phyloP scores from a whole-genome alignment of 1,139 yeast genomes.

The Candida neerlandica region DNA sequence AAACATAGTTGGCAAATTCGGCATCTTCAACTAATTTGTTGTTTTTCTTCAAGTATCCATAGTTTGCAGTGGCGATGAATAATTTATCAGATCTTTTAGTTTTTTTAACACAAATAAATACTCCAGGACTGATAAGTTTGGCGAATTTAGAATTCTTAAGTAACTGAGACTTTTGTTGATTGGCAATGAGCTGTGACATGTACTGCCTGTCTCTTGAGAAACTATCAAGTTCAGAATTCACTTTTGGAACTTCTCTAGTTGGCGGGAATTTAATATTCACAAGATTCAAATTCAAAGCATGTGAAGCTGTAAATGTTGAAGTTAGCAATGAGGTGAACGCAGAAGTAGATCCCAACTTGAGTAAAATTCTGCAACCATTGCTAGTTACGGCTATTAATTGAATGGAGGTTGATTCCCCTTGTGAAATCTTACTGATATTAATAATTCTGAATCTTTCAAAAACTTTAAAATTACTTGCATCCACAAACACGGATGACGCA shows the following conservation, averaged over 20 bases:
- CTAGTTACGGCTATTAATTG: slow-evolving; percentile 84
- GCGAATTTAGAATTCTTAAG: slow-evolving; percentile 50
- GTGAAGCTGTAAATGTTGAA: slow-evolving; percentile 24
- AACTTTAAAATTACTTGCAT: slow-evolving; percentile 43
- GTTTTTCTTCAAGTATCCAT: slow-evolving; percentile 75
- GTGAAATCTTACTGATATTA: slow-evolving; percentile 62
- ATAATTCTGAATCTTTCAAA: slow-evolving; percentile 57
- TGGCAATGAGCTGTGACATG: slow-evolving; percentile 42
- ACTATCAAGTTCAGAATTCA: slow-evolving; percentile 51
- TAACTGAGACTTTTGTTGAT: slow-evolving; percentile 49
- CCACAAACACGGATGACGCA: slow-evolving; percentile 57
- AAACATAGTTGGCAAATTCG: slow-evolving; percentile 63
- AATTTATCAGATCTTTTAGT: slow-evolving; percentile 52
- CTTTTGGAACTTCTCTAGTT: slow-evolving; percentile 59
- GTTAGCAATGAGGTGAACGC: slow-evolving; percentile 34
- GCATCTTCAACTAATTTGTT: slow-evolving; percentile 80
- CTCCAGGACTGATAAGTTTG: slow-evolving; percentile 78
- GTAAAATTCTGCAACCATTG: slow-evolving; percentile 79
- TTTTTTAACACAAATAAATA: slow-evolving; percentile 58
- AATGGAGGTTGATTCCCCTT: slow-evolving; percentile 66
- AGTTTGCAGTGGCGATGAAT: slow-evolving; percentile 80
- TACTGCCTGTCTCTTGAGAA: slow-evolving; percentile 49
- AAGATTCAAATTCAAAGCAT: slow-evolving; percentile 42
- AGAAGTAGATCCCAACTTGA: slow-evolving; percentile 48
- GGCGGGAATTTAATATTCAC: slow-evolving; percentile 75